These are phyloP conservation scores for Metschnikowia rubicola DNA, from an alignment of 805 yeast species.

Conservation along the genomic window DNA sequence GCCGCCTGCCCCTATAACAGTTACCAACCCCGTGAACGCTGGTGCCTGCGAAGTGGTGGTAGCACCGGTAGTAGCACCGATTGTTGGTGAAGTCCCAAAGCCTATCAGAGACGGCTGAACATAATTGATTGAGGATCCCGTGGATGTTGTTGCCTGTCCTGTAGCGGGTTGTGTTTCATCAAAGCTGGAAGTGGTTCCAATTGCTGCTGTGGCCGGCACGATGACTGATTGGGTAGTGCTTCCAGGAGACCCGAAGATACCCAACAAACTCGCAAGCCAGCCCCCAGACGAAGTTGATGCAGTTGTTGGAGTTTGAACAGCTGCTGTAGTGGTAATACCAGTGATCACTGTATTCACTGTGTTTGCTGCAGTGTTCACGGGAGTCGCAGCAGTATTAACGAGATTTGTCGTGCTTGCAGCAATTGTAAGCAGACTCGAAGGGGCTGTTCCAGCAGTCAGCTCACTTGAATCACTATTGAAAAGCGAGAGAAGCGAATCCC, in stretches of 20 bases:
- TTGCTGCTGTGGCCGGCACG: slow-evolving; percentile 1
- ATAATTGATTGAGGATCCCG: not conserved
- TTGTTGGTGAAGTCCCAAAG: no score
- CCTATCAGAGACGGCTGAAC: no score
- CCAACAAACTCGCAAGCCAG: slow-evolving; percentile 1
- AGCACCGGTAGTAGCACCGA: not conserved
- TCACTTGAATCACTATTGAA: not conserved
- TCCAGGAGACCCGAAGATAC: not conserved
- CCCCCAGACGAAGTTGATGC: not conserved
- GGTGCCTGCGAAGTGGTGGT: slow-evolving; percentile 5
- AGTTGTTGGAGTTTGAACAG: not conserved
- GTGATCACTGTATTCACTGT: not conserved
- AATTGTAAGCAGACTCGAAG: no score
- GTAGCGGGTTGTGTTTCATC: not conserved
- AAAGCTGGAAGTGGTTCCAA: slow-evolving; percentile 5
- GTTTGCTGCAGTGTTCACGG: not conserved
- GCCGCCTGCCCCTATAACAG: slow-evolving; percentile 13
- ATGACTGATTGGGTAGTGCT: not conserved
- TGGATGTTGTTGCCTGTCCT: not conserved
- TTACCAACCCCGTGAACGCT: slow-evolving; percentile 15
- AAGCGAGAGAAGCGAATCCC: slow-evolving; percentile 1
- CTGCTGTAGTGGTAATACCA: no score
- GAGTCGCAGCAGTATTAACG: not conserved
- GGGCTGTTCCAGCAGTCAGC: no score
- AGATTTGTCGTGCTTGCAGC: no score